Conservation (phyloP, 208 protist species). For the Trypanosoma grayi region DNA sequence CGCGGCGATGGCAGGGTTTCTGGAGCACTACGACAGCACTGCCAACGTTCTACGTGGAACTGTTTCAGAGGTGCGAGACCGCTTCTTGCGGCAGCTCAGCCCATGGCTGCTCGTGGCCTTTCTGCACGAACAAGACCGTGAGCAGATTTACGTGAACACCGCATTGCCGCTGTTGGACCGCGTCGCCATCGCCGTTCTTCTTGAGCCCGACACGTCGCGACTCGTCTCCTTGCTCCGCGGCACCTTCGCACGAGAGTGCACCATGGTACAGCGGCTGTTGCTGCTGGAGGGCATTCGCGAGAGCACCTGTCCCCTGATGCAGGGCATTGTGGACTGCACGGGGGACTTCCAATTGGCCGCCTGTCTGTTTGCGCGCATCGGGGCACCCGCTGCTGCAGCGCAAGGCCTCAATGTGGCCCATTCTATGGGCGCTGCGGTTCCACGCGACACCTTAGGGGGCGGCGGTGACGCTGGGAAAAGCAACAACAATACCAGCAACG, state of each 20-base stretch:
- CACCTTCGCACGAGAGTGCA: constrained; percentile 42
- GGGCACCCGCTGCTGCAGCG: too few species aligned
- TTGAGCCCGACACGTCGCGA: constrained; percentile 36
- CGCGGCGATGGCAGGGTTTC: constrained; percentile 37
- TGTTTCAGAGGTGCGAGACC: constrained; percentile 37
- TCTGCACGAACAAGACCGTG: constrained; percentile 31
- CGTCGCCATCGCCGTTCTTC: constrained; percentile 60
- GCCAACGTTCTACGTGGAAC: constrained; percentile 30
- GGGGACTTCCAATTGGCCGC: constrained; percentile 83
- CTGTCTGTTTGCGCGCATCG: constrained; percentile 80
- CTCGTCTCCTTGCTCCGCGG: constrained; percentile 35
- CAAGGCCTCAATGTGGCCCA: too few species aligned
- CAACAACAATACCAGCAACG: neutral
- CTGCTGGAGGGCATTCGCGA: constrained; percentile 56
- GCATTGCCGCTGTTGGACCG: constrained; percentile 71
- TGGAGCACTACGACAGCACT: constrained; percentile 33
- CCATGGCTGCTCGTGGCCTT: constrained; percentile 75
- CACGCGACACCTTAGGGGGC: too few species aligned
- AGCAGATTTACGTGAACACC: constrained; percentile 24
- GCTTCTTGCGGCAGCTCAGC: constrained; percentile 55
- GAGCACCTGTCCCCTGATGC: constrained; percentile 59
- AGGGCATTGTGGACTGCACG: constrained; percentile 75
- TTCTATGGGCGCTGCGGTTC: too few species aligned
- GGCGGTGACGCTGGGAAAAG: neutral
- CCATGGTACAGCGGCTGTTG: constrained; percentile 51